phyloP scores from a whole-genome alignment of 169 alveolate genomes.

The Pseudocohnilembus persalinus region DNA sequence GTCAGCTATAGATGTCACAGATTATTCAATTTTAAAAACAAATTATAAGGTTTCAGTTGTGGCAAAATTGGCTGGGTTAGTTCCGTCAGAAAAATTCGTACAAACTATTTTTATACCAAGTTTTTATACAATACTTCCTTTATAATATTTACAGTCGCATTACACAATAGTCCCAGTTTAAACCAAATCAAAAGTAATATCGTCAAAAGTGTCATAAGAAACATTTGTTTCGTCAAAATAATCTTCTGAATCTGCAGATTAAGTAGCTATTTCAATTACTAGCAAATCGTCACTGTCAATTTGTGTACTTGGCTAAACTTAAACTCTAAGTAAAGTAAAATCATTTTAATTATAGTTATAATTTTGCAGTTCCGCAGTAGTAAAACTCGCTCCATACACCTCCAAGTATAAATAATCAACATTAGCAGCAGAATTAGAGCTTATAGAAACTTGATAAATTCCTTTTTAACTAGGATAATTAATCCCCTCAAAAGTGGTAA shows the following conservation, averaged over 20 bases:
- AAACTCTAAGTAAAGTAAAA: not conserved
- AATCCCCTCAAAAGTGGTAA: not conserved
- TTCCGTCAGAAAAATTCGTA: not conserved
- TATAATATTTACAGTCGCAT: not conserved
- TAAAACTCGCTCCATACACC: not conserved
- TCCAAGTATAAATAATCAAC: not conserved
- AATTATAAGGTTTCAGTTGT: not conserved
- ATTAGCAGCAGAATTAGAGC: not conserved
- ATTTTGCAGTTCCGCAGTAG: not conserved
- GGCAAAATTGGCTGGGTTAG: too few species aligned
- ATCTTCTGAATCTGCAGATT: not conserved
- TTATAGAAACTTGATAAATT: not conserved
- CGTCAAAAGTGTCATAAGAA: not conserved
- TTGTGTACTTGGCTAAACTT: not conserved
- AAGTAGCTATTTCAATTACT: not conserved
- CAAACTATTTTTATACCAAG: not conserved
- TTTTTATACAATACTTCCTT: not conserved
- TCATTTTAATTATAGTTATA: not conserved
- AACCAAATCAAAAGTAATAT: not conserved
- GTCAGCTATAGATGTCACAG: not conserved
- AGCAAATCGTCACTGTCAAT: not conserved
- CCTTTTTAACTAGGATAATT: not conserved
- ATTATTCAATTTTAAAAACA: not conserved
- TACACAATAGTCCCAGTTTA: not conserved
- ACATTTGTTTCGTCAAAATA: not conserved